Conservation (phyloP, 768 basidiomycete species). For the Podaxis carcinomalis region DNA sequence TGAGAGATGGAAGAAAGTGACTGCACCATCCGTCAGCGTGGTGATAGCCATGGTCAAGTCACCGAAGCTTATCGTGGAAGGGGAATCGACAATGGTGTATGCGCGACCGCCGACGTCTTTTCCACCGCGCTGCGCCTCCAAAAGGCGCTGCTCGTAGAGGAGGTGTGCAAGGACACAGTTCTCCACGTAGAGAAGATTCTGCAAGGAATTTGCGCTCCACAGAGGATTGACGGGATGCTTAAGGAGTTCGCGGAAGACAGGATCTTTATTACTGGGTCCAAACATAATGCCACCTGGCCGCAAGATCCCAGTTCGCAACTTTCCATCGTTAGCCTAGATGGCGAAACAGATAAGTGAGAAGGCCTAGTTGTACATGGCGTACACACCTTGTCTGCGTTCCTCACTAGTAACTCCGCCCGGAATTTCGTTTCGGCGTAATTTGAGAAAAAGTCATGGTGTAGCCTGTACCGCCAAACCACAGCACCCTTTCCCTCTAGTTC, state of each 20-base stretch:
- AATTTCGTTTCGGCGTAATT: constrained; percentile 4
- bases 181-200: neutral
- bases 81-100: constrained; percentile 60
- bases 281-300: neutral
- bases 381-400: neutral
- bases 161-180: neutral
- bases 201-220: neutral
- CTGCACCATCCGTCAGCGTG: constrained; percentile 51
- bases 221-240: neutral
- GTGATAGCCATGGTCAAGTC: constrained; percentile 55
- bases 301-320: neutral
- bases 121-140: constrained; percentile 7
- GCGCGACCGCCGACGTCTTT: constrained; percentile 68
- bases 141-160: constrained; percentile 1
- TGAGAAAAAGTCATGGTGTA: neutral
- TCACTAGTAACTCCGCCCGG: neutral
- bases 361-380: neutral
- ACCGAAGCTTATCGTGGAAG: constrained; percentile 45
- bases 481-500: neutral
- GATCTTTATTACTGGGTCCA: neutral
- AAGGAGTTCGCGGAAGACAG: neutral
- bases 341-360: neutral
- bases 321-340: neutral
- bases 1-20: constrained; percentile 50
- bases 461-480: neutral